phyloP scores from a whole-genome alignment of 345 rosid species.

The Isatis tinctoria region DNA sequence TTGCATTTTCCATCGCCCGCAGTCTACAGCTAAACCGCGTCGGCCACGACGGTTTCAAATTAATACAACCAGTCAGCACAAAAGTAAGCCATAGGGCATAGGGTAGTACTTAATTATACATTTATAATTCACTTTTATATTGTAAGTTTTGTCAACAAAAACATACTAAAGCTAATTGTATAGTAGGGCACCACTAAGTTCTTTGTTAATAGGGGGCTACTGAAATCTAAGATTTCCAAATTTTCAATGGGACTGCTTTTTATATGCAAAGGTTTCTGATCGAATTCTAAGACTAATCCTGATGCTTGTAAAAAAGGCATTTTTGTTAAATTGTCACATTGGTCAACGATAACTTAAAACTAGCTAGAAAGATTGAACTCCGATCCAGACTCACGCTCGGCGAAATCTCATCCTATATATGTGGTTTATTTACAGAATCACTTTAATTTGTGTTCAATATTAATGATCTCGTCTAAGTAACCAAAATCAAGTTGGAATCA shows the following conservation, averaged over 20 bases:
- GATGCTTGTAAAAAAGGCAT: background rate
- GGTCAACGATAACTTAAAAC: background rate
- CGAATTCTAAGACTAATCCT: background rate
- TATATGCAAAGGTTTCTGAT: no score
- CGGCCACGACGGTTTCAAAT: conserved; percentile 12
- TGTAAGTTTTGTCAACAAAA: background rate
- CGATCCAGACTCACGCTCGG: background rate
- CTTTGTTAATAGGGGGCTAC: background rate
- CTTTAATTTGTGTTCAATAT: background rate
- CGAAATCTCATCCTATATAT: background rate
- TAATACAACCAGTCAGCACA: background rate
- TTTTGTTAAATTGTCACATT: background rate
- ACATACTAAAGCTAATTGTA: background rate
- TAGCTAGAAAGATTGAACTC: background rate
- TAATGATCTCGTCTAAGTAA: background rate
- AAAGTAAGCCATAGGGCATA: no score
- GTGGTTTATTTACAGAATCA: background rate
- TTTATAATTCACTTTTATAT: no score
- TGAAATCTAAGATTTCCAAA: background rate
- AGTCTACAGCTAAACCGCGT: conserved; percentile 20
- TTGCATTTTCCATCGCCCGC: background rate
- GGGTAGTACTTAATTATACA: no score
- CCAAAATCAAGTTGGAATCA: background rate
- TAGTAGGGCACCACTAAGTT: conserved; percentile 9
- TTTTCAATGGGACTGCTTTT: background rate